Conservation (phyloP, 2,329 filamentous ascomycete genomes). For the Arthrobotrys entomopaga region DNA sequence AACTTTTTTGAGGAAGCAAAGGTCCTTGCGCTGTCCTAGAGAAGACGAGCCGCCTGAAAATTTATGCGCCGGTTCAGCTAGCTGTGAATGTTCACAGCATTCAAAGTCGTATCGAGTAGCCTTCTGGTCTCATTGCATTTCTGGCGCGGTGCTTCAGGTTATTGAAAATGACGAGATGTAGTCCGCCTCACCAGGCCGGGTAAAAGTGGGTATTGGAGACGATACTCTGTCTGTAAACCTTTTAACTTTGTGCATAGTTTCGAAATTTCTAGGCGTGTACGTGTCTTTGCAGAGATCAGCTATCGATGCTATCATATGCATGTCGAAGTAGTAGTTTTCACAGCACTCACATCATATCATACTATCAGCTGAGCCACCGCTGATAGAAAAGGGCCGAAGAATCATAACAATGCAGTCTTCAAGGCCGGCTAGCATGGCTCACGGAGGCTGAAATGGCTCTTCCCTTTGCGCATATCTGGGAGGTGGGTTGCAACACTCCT, state of each 20-base stretch:
- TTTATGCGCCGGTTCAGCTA: background rate
- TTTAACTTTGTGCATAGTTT: background rate
- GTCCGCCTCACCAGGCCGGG: conserved; percentile 25
- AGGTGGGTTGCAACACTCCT: background rate
- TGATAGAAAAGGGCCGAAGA: background rate
- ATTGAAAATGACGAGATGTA: background rate
- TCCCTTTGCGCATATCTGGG: background rate
- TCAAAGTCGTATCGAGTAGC: too few relatives aligned
- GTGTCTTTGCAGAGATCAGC: conserved; percentile 55
- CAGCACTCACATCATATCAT: conserved; percentile 1
- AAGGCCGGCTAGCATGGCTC: background rate
- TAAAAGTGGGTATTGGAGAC: background rate
- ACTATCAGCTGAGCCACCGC: conserved; percentile 10
- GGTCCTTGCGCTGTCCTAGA: background rate
- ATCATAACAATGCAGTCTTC: background rate
- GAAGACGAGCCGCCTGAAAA: background rate
- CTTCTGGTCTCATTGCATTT: too few relatives aligned
- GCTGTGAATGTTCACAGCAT: too few relatives aligned
- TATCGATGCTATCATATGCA: conserved; percentile 39
- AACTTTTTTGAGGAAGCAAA: background rate
- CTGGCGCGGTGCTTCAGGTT: too few relatives aligned
- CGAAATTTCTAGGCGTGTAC: conserved; percentile 41
- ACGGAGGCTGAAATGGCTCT: conserved; percentile 9
- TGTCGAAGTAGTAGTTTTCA: background rate
- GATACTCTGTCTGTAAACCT: background rate